These are phyloP conservation scores for Blastobotrys aristatus DNA, from an alignment of 1,139 yeast species.

Conservation along the genomic window DNA sequence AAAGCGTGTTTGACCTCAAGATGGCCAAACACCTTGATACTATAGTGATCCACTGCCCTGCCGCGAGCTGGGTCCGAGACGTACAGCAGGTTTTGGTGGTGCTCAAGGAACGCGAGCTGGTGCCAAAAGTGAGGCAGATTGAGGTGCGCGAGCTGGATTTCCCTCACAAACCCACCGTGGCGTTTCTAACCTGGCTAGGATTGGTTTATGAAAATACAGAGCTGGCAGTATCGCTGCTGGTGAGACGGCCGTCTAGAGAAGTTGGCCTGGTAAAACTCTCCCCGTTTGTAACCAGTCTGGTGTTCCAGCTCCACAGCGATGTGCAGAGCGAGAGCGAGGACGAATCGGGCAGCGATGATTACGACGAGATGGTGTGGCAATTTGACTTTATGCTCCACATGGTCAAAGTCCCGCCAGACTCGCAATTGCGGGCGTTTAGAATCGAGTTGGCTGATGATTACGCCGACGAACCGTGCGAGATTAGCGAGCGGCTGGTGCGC, in stretches of 20 bases:
- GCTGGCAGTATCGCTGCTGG: not conserved
- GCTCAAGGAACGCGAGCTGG: not conserved
- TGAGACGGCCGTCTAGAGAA: not conserved
- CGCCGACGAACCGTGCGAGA: constrained; percentile 4
- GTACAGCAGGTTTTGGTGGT: not conserved
- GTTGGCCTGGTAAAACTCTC: not conserved
- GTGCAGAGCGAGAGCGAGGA: constrained; percentile 5
- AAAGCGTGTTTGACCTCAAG: constrained; percentile 8
- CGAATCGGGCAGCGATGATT: not conserved
- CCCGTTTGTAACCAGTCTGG: not conserved
- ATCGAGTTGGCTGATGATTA: not conserved
- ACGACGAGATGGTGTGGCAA: constrained; percentile 3
- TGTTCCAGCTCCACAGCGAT: not conserved
- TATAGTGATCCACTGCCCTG: not conserved
- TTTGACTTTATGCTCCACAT: constrained; percentile 3
- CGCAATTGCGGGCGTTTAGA: not conserved
- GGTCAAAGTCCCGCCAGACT: not conserved
- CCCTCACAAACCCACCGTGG: not conserved
- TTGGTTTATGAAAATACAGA: not conserved
- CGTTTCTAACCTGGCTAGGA: constrained; percentile 3
- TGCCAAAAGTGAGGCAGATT: not conserved
- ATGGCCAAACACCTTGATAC: not conserved
- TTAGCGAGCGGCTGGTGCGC: not conserved
- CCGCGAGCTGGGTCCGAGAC: not conserved
- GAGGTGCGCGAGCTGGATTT: constrained; percentile 1